Conservation (phyloP, 352 stramenopile species). For the Blastocystis sp. region DNA sequence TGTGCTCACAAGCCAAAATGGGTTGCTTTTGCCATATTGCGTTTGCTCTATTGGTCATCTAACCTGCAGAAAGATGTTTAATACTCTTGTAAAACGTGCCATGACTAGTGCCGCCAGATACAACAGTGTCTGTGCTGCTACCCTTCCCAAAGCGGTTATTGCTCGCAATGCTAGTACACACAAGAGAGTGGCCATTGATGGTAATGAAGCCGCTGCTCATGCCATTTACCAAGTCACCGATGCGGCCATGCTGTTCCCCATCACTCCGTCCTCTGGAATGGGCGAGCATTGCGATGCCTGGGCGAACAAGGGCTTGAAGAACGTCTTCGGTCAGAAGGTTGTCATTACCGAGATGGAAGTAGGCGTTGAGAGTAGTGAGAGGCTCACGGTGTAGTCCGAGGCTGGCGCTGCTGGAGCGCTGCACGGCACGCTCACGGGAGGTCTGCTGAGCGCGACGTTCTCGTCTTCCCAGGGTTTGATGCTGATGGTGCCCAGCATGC, state of each 20-base stretch:
- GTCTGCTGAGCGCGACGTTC: slow-evolving; percentile 74
- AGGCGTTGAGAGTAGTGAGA: background rate
- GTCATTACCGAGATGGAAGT: slow-evolving; percentile 76
- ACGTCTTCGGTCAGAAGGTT: slow-evolving; percentile 75
- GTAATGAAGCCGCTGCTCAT: slow-evolving; percentile 32
- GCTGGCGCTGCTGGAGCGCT: slow-evolving; percentile 76
- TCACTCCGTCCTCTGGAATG: slow-evolving; percentile 74
- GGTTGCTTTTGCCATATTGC: too few relatives aligned
- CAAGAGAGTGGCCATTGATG: slow-evolving; percentile 29
- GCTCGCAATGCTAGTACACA: background rate
- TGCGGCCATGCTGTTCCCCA: slow-evolving; percentile 73
- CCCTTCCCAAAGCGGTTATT: background rate
- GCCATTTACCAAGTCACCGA: slow-evolving; percentile 18
- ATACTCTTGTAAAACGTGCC: too few relatives aligned
- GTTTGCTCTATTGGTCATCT: too few relatives aligned
- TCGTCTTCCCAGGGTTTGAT: slow-evolving; percentile 79
- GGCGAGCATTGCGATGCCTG: slow-evolving; percentile 76
- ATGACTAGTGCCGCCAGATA: too few relatives aligned
- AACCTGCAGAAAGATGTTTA: too few relatives aligned
- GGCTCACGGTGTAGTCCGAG: background rate
- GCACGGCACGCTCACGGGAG: slow-evolving; percentile 76
- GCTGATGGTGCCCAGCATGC: slow-evolving; percentile 77
- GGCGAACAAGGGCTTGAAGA: slow-evolving; percentile 73
- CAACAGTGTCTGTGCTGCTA: background rate
- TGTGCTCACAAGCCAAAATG: background rate